phyloP scores from a whole-genome alignment of 164 flowering plant genomes.

The Stephania yunnanensis region DNA sequence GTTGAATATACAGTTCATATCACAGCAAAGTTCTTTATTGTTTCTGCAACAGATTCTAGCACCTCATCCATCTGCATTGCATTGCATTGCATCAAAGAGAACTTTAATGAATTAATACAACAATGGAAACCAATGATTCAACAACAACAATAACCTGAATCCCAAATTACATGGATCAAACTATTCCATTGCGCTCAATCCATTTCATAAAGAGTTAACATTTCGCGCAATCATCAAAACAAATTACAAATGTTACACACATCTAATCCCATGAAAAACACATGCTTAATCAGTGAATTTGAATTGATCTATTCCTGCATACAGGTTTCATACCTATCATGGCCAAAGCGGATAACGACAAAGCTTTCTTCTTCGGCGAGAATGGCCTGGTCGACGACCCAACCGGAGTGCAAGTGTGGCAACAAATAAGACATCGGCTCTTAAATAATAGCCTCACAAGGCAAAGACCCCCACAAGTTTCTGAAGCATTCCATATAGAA shows the following conservation, averaged over 20 bases:
- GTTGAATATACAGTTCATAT: constrained; percentile 87
- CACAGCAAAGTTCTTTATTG: constrained; percentile 87
- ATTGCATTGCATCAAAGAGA: constrained; percentile 15
- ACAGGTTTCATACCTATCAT: constrained; percentile 96
- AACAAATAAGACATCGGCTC: constrained; percentile 64
- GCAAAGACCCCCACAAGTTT: neutral
- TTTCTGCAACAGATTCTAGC: constrained; percentile 88
- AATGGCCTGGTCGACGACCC: constrained; percentile 95
- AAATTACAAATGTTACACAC: neutral
- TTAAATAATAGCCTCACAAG: neutral
- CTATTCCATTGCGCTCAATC: neutral
- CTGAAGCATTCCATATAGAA: no score
- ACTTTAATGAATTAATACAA: neutral
- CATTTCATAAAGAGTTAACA: no score
- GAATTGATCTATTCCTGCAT: constrained; percentile 57
- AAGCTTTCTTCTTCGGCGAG: constrained; percentile 94
- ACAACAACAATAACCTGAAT: neutral
- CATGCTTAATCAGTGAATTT: no score
- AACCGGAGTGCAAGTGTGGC: constrained; percentile 82
- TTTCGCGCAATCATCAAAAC: neutral
- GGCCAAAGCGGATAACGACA: constrained; percentile 89
- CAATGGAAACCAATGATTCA: neutral
- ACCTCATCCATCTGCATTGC: constrained; percentile 85
- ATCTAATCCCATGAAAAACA: neutral
- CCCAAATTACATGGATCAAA: neutral